Percentiles rank a stretch among this genome's conserved stretches.
phyloP scores from a whole-genome alignment of 2,329 filamentous ascomycete species.

The Ophiostoma australiae region DNA sequence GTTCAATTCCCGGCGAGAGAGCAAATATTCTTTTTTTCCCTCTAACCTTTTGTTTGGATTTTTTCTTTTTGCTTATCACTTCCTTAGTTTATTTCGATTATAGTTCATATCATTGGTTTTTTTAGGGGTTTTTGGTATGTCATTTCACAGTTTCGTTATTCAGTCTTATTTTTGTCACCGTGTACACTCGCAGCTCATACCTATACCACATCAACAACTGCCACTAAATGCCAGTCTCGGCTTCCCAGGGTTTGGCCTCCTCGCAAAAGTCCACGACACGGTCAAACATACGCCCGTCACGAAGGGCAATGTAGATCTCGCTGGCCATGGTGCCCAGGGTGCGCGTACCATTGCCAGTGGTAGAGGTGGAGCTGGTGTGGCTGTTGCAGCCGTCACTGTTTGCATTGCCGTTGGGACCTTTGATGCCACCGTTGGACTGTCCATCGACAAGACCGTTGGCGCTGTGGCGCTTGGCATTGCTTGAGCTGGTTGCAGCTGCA shows the following conservation, averaged over 20 bases:
- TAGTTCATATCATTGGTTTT: neutral
- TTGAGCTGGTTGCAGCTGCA: neutral
- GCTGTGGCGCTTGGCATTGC: neutral
- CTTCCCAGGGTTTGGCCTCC: constrained; percentile 39
- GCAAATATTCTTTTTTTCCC: neutral
- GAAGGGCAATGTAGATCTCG: constrained; percentile 61
- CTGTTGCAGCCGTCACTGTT: constrained; percentile 44
- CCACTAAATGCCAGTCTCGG: neutral
- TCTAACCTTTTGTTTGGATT: neutral
- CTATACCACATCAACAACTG: neutral
- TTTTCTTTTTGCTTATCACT: neutral
- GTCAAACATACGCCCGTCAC: constrained; percentile 65
- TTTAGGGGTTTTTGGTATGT: neutral
- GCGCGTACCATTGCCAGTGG: constrained; percentile 31
- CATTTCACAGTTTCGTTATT: too few species aligned
- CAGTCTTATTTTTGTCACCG: neutral
- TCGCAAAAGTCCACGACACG: constrained; percentile 61
- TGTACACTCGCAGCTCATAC: too few species aligned
- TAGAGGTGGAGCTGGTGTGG: constrained; percentile 38
- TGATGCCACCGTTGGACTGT: neutral
- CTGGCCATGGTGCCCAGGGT: constrained; percentile 58
- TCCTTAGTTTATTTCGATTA: neutral
- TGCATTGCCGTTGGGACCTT: constrained; percentile 26
- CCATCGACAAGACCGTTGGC: neutral
- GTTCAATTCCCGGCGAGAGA: constrained; percentile 15